Evolutionary conservation across 768 basidiomycete species (phyloP), one percentile per base, ranked within the genome.

Genomic region (Cystofilobasidium ferigula): DNA sequence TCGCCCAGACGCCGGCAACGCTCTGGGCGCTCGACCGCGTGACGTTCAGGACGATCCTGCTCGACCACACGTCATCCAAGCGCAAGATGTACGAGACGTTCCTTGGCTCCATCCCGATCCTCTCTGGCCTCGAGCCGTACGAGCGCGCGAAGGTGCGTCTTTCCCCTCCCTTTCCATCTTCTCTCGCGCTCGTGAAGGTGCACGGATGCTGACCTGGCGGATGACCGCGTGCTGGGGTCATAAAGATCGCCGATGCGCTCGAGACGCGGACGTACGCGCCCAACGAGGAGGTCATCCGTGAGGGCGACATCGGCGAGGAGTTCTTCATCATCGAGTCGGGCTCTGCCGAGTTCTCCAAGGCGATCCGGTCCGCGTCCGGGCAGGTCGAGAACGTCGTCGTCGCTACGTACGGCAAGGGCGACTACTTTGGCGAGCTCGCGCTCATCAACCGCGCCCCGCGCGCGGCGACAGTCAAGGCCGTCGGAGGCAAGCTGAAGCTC

Each of bases 301-400:
- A 98, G 76, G 94, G 94, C 62, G 95, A 99, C 70, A 85, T 89
- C 78, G 94, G 95, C 10, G 90, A 94, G 72, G 92, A 89, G 42
- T 98, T 98, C 79, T 99, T 91, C 81, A 92, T 99, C 69, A 85
- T 99, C 36, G 95, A 98, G 75, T 89, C 89, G 71, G 94, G 94
- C 22, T 85, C 88, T 70, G 94, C 94, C 1, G 79, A 84, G 57
- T 92, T 89, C 0, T 87, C 87, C 53, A 93, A 95, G 78, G 78
- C 79, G 53, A 83, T 85, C 65, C 79, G 80, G 65, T 78, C 76
- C 43, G 84, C 83, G 22, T 81, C 82, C 54, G 85, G 83, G 0
- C 80, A 82, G 54, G 74, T 78, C 74, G 81, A 79, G 32, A 85
- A 88, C 71, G 81, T 88, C 57, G 78, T 82, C 18, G 88, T 98